Evolutionary conservation across 2,329 filamentous ascomycete genomes (phyloP), one percentile per base, ranked within the genome.

Genomic region (Exophiala sideris): DNA sequence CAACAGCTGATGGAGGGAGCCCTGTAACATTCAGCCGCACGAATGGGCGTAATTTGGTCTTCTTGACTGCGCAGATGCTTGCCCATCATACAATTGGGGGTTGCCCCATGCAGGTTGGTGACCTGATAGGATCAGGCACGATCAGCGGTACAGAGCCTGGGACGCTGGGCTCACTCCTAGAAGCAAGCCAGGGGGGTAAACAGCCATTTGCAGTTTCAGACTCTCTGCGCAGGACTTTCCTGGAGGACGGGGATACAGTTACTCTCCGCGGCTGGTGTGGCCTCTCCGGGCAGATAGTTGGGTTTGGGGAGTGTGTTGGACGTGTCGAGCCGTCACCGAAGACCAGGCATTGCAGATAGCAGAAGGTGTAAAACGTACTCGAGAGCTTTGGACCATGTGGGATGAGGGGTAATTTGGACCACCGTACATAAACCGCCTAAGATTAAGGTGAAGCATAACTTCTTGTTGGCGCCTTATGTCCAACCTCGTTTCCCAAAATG

Each of bases 1-100:
- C 14, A 20, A 11, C 54, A 53, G 49, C 39, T 35, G 36, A 38
- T 11, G 42, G 36, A 8, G 45, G 38, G 9, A 48, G 48, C 29
- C 21, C 16, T 2, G 79, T 91, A 42, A 76, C 79, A 1, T 76
- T 71, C 56, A 85, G 77, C 59, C 85, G 77, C 53, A 79, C 83
- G 7, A 80, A 76, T 29, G 48, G 55, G 85, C 78, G 56, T 59
- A 80, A 90, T 64, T 75, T 91, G 7, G 75, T 91, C n/a, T 92
- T 83, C 78, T 90, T 86, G 0, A 91, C 91, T 71, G 81, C 86
- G 3, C 88, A 91, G 69, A 90, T 91, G 87, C 75, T 92, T 40
- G 81, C 88, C 1, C 88, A 91, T 67, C 88, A 91, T 67, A 84
- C 85, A 1, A 78, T 88, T 41, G 87, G 85, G 0, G 88, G 88